Evolutionary conservation across 495 filamentous ascomycete genomes (phyloP), one percentile per base, ranked within the genome.

Genomic region (Hypoxylon crocopeplum): DNA sequence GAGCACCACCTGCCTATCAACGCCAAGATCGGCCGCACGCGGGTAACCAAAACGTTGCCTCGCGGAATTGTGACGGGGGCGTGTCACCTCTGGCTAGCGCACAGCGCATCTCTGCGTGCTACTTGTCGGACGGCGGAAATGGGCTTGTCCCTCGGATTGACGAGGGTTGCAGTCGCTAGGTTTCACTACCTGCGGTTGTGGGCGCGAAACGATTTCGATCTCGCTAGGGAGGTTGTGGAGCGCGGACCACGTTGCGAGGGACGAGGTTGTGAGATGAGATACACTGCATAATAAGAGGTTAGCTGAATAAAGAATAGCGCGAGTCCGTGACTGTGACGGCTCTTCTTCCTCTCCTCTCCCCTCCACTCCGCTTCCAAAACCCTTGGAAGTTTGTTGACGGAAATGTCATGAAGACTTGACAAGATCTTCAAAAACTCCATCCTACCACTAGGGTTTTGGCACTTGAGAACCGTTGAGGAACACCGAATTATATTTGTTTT

Each of bases 1-100:
- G 37, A 13, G 13, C 11, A 17, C 42, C 42, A 64, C 60, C 60
- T 64, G 54, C 60, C 48, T 58, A 58, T 64, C 48, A 27, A 5
- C 42, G 53, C 15, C 47, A 64, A 58, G 60, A 64, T 64, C 53
- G 53, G 36, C 48, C 15, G 34, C 36, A 0, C n/a, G 40, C 11
- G 30, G 16, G 32, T 17, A 5, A n/a, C 13, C 10, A 1, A 19
- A 1, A 46, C 41, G n/a, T 7, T 16, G 12, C 12, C 34, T 16
- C n/a, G n/a, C 12, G n/a, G 12, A 34, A 34, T 34, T 13, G 24
- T 27, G 24, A 27, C 24, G 3, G 6, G n/a, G 46, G 16, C 34
- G 49, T 37, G 30, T 54, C 25, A 45, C 30, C 10, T 13, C 21
- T 17, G 7, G 20, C 40, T 45, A 54, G 27, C 12, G 16, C n/a